Percentiles rank a stretch among this genome's conserved stretches.
Evolutionary conservation across 192 early-diverging fungal genomes (phyloP).

Genomic region (Coemansia reversa): DNA sequence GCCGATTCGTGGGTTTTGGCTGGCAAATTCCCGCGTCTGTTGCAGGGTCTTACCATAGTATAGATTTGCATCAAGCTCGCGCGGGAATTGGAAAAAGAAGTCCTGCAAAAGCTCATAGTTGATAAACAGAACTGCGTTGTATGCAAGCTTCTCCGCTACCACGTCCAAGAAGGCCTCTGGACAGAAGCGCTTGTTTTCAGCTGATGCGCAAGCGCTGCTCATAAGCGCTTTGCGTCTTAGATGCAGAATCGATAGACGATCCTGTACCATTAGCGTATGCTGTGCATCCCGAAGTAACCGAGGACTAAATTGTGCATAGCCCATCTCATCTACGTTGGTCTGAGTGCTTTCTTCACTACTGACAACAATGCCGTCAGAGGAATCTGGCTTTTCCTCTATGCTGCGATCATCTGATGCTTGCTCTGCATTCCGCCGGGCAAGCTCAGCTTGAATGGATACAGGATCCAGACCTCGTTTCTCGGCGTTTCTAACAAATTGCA

Average conservation of each 20-base stretch:
- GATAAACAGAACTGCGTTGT: slow-evolving; percentile 96
- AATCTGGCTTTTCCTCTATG: slow-evolving; percentile 5
- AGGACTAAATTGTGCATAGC: slow-evolving; percentile 68
- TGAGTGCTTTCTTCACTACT: background rate
- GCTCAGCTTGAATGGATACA: slow-evolving; percentile 32
- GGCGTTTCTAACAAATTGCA: slow-evolving; percentile 70
- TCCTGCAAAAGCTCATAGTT: slow-evolving; percentile 96
- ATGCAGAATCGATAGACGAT: slow-evolving; percentile 73
- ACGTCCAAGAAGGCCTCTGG: slow-evolving; percentile 92
- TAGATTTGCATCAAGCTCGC: slow-evolving; percentile 89
- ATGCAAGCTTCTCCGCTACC: slow-evolving; percentile 91
- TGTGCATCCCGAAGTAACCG: slow-evolving; percentile 75
- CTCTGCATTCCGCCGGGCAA: slow-evolving; percentile 33
- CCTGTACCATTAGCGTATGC: slow-evolving; percentile 75
- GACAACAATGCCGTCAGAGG: background rate
- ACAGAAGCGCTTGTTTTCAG: slow-evolving; percentile 86
- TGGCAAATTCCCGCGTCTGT: slow-evolving; percentile 85
- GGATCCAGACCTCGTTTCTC: slow-evolving; percentile 63
- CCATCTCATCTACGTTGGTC: slow-evolving; percentile 52
- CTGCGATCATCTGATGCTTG: slow-evolving; percentile 7
- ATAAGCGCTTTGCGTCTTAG: slow-evolving; percentile 78
- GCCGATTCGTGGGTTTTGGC: slow-evolving; percentile 81
- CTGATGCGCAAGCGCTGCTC: slow-evolving; percentile 75
- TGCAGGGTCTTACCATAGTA: slow-evolving; percentile 81
- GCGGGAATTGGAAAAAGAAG: slow-evolving; percentile 97